Evolutionary conservation across 805 yeast genomes (phyloP).

Genomic region (Cyberlindnera subsufficiens): DNA sequence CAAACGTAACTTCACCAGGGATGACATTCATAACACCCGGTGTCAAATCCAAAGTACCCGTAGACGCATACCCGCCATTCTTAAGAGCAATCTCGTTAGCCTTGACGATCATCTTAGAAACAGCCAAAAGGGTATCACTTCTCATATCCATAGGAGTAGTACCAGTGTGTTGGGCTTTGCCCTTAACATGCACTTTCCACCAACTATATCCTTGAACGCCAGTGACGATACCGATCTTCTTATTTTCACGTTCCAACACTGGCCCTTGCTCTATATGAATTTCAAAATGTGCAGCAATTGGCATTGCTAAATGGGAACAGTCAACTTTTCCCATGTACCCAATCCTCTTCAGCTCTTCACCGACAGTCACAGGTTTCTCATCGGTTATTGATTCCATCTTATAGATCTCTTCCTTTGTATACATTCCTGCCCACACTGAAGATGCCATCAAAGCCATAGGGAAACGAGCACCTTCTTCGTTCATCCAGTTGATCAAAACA

Average conservation of each 20-base stretch:
- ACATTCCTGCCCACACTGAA: slow-evolving; percentile 58
- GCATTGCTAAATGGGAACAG: slow-evolving; percentile 44
- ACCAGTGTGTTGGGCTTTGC: slow-evolving; percentile 69
- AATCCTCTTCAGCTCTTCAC: slow-evolving; percentile 50
- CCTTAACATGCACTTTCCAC: slow-evolving; percentile 50
- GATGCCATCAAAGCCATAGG: slow-evolving; percentile 66
- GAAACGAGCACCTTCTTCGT: slow-evolving; percentile 76
- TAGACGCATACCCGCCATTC: slow-evolving; percentile 48
- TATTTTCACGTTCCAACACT: slow-evolving; percentile 47
- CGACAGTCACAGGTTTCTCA: slow-evolving; percentile 40
- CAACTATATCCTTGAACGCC: slow-evolving; percentile 66
- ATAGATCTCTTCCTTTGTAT: slow-evolving; percentile 43
- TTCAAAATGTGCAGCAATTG: slow-evolving; percentile 66
- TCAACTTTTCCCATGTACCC: slow-evolving; percentile 53
- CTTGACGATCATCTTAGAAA: slow-evolving; percentile 49
- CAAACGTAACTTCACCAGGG: slow-evolving; percentile 54
- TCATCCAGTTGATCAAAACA: slow-evolving; percentile 64
- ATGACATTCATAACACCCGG: slow-evolving; percentile 66
- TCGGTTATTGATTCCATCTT: slow-evolving; percentile 50
- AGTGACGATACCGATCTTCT: slow-evolving; percentile 57
- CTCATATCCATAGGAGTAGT: slow-evolving; percentile 62
- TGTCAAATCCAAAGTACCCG: slow-evolving; percentile 49
- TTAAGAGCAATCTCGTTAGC: slow-evolving; percentile 50
- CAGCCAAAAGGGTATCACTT: slow-evolving; percentile 55
- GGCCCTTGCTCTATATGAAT: slow-evolving; percentile 79